Evolutionary conservation across 768 basidiomycete species (phyloP), one percentile per base, ranked within the genome.

Genomic region (Boletus coccyginus): DNA sequence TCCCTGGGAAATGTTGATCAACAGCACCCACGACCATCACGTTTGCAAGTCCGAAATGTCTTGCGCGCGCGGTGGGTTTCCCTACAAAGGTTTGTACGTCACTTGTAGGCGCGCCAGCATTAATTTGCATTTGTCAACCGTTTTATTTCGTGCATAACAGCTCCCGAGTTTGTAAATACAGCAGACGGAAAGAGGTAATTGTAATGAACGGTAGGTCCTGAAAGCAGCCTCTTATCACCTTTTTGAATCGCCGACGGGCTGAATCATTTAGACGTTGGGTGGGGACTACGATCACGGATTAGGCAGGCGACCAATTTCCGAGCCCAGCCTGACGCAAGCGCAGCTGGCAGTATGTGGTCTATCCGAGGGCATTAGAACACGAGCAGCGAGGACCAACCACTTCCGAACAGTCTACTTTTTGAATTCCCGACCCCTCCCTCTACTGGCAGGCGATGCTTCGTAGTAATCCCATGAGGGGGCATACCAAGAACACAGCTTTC

Each of bases 1-100:
- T 29, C 17, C 21, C 21, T 54, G 36, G 8, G 40, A 33, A 35
- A 44, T 24, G 24, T n/a, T 14, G 9, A 33, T 14, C 21, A 7
- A 17, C 21, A 31, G 11, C 17, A 19, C 39, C 41, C 35, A 41
- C 56, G 12, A 12, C 24, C n/a, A 8, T 38, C 27, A 33, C 27
- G 27, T 19, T 7, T 40, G 16, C 36, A 7, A 8, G 39, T 50
- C 31, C 17, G 27, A 40, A 40, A 40, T 40, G 39, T 10, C 39
- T 40, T 40, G 39, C n/a, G 39, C 39, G n/a, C 17, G 17, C n/a
- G 39, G 39, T 10, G n/a, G 38, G 38, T 9, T 39, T 39, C 8
- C 27, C 53, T 35, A 29, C 46, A 13, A 24, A 45, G 17, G 46
- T 46, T 49, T 49, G 56, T 53, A 53, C 19, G 53, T 53, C 45